Evolutionary conservation across 768 basidiomycete genomes (phyloP).

Genomic region (Psilocybe subaeruginosa): DNA sequence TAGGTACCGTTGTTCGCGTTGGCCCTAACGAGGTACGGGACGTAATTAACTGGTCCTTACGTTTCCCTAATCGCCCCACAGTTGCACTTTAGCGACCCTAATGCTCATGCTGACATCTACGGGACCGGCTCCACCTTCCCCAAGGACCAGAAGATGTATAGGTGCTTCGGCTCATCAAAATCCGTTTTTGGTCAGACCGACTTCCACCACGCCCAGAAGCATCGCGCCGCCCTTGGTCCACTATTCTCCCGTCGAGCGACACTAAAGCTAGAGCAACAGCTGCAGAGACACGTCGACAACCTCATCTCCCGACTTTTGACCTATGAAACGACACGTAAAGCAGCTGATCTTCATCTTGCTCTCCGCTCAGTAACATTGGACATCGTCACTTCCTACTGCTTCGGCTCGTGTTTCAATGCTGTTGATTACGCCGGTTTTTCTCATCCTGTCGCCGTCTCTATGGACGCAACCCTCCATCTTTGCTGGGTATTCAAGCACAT

Average conservation of each 20-base stretch:
- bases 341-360: slow-evolving; percentile 27
- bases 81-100: slow-evolving; percentile 39
- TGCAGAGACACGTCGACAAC: slow-evolving; percentile 31
- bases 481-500: slow-evolving; percentile 23
- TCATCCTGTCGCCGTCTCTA: slow-evolving; percentile 25
- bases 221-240: slow-evolving; percentile 31
- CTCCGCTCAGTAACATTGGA: slow-evolving; percentile 31
- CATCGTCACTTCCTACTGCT: slow-evolving; percentile 34
- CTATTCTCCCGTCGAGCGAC: slow-evolving; percentile 37
- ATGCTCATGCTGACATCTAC: slow-evolving; percentile 39
- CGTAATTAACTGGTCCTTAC: not conserved
- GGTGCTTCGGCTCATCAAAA: slow-evolving; percentile 24
- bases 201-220: slow-evolving; percentile 26
- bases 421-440: slow-evolving; percentile 26
- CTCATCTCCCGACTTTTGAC: slow-evolving; percentile 19
- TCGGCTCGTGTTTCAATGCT: slow-evolving; percentile 28
- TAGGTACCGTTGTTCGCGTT: slow-evolving; percentile 39
- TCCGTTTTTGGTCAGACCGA: slow-evolving; percentile 31
- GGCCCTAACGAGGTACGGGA: slow-evolving; percentile 37
- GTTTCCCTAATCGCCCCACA: slow-evolving; percentile 12
- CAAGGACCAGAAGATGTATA: slow-evolving; percentile 30
- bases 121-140: slow-evolving; percentile 23
- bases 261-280: slow-evolving; percentile 28
- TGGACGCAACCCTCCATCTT: slow-evolving; percentile 18
- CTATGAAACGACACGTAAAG: not conserved